Percentiles rank a stretch among this genome's conserved stretches.
These are phyloP conservation scores for Candida silvatica DNA, from an alignment of 805 yeast genomes.

Conservation along the genomic window DNA sequence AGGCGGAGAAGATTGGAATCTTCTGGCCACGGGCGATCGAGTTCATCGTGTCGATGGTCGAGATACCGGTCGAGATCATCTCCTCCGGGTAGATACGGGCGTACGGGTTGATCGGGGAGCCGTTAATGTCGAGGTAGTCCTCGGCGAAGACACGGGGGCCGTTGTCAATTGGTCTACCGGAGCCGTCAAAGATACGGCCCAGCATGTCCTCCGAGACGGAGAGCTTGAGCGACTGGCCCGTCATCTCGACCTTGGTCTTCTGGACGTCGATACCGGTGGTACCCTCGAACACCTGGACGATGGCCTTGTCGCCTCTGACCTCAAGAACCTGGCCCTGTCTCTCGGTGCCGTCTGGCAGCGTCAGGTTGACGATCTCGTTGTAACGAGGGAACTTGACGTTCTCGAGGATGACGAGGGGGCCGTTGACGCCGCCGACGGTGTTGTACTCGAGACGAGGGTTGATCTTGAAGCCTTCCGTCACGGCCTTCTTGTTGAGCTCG, in stretches of 20 bases:
- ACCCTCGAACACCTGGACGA: constrained; percentile 99
- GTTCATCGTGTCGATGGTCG: constrained; percentile 98
- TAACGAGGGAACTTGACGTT: constrained; percentile 83
- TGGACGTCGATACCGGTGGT: constrained; percentile 98
- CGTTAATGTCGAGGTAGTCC: constrained; percentile 96
- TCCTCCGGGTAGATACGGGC: constrained; percentile 99
- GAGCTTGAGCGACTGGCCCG: constrained; percentile 88
- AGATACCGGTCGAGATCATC: constrained; percentile 98
- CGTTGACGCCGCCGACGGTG: constrained; percentile 97
- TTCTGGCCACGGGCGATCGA: constrained; percentile 99
- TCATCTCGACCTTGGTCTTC: constrained; percentile 94
- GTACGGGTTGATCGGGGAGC: constrained; percentile 96
- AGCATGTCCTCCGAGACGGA: constrained; percentile 95
- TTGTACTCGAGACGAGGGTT: constrained; percentile 89
- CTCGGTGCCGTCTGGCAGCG: constrained; percentile 88
- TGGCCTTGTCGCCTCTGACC: constrained; percentile 93
- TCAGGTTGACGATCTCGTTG: constrained; percentile 94
- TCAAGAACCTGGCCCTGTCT: constrained; percentile 98
- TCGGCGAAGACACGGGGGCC: constrained; percentile 99
- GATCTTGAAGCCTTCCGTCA: constrained; percentile 81
- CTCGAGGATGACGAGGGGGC: constrained; percentile 89
- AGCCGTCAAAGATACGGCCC: constrained; percentile 98
- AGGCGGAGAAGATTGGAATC: constrained; percentile 97
- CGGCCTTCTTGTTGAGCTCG: constrained; percentile 79
- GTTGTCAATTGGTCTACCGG: constrained; percentile 96